Evolutionary conservation across 768 basidiomycete genomes (phyloP), one percentile per base, ranked within the genome.

Genomic region (Lactarius quietus): DNA sequence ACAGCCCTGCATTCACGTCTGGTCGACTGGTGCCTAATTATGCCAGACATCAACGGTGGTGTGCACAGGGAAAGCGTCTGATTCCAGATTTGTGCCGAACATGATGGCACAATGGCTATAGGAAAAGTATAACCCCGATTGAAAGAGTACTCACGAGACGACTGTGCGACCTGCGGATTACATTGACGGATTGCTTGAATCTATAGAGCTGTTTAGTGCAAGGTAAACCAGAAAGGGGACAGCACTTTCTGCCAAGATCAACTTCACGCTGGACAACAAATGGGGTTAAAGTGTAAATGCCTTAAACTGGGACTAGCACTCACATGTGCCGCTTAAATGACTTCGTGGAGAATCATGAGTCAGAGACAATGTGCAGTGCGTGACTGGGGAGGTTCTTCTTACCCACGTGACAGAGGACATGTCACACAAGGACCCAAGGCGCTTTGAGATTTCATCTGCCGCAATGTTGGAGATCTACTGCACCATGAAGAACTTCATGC

Each of bases 391-490:
- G 51, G 29, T 43, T 31, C 53, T 55, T 48, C 74, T 64, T 67
- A 92, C 89, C 68, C 91, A 77, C 14, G 91, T 94, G 26, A 92
- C 92, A 76, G 93, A 94, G 61, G 95, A 73, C 3, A 95, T 81
- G 36, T 92, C 92, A 5, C 90, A 90, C 14, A 93, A 76, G 1
- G 92, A 91, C 74, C 92, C 93, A 1, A 93, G 86, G 38, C 92
- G 85, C 62, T 92, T 72, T 3, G 92, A 90, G 20, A 95, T 69
- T 69, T 95, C 90, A 65, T 95, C 93, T 0, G 93, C 94, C 1
- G 91, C 91, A 71, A 92, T 93, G 1, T 87, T 88, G 1, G 93
- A 80, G 8, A 93, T 75, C 88, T 91, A 53, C 39, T 59, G 20
- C 12, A 33, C 71, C 26, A 68, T 69, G 17, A 66, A 36, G 6